phyloP scores from a whole-genome alignment of 2,329 filamentous ascomycete species.

The Ceratocystis harringtonii region DNA sequence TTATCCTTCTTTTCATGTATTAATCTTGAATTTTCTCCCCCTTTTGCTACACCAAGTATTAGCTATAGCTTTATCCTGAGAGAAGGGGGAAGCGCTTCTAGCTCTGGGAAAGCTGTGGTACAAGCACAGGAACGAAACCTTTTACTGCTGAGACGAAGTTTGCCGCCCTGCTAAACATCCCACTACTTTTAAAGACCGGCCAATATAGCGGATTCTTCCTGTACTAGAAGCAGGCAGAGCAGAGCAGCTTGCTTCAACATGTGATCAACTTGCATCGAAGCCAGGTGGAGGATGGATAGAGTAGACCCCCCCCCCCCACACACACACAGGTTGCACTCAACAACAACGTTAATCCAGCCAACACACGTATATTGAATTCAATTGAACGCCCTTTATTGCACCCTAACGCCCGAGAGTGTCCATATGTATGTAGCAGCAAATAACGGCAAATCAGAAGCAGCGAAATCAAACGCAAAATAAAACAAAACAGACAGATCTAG shows the following conservation, averaged over 20 bases:
- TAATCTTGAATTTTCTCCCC: not conserved
- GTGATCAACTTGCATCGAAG: too few species aligned
- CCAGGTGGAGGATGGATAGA: too few species aligned
- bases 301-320: too few species aligned
- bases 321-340: too few species aligned
- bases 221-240: too few species aligned
- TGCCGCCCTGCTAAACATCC: too few species aligned
- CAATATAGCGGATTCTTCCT: too few species aligned
- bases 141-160: too few species aligned
- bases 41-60: not conserved
- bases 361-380: not conserved
- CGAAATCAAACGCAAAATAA: not conserved
- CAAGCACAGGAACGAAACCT: not conserved
- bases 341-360: not conserved
- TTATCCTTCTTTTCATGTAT: not conserved
- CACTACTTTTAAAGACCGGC: too few species aligned
- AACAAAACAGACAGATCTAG: not conserved
- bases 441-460: conserved; percentile 3
- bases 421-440: not conserved
- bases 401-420: conserved; percentile 11
- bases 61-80: not conserved
- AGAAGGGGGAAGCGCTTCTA: not conserved
- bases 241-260: too few species aligned
- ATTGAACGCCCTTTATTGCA: conserved; percentile 13
- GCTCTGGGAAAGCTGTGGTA: not conserved